Evolutionary conservation across 768 basidiomycete genomes (phyloP).

Genomic region (Lyophyllum shimeji): DNA sequence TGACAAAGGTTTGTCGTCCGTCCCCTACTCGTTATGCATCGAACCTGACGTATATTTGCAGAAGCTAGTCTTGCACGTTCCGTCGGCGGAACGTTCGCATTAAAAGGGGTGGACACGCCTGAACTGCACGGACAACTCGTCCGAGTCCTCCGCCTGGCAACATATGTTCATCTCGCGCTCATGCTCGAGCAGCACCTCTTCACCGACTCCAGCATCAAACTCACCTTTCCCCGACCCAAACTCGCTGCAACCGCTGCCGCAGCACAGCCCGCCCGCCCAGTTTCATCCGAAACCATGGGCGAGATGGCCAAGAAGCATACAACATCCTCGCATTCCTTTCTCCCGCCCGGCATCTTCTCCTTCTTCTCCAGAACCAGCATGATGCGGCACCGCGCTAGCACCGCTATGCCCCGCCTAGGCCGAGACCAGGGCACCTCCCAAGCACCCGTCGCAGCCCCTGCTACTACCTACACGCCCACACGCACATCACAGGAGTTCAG

Average conservation of each 20-base stretch:
- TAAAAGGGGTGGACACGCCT: conserved; percentile 45
- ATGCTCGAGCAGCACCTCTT: conserved; percentile 62
- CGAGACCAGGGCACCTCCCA: conserved; percentile 14
- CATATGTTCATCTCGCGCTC: conserved; percentile 57
- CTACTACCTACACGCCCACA: background rate
- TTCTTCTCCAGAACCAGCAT: conserved; percentile 34
- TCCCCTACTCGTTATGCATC: no score
- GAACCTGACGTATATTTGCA: background rate
- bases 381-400: conserved; percentile 19
- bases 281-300: background rate
- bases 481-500: conserved; percentile 30
- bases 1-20: background rate
- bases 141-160: conserved; percentile 48
- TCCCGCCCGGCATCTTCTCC: conserved; percentile 40
- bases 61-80: conserved; percentile 32
- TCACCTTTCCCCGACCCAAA: conserved; percentile 40
- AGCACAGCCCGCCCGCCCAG: conserved; percentile 11
- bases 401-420: conserved; percentile 17
- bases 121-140: conserved; percentile 43
- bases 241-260: conserved; percentile 25
- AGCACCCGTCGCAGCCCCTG: background rate
- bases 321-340: conserved; percentile 30
- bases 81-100: conserved; percentile 62
- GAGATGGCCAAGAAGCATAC: background rate
- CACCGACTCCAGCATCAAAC: conserved; percentile 44